Conservation (phyloP, 176 grass and related monocot genomes). For the Zoysia pacifica region DNA sequence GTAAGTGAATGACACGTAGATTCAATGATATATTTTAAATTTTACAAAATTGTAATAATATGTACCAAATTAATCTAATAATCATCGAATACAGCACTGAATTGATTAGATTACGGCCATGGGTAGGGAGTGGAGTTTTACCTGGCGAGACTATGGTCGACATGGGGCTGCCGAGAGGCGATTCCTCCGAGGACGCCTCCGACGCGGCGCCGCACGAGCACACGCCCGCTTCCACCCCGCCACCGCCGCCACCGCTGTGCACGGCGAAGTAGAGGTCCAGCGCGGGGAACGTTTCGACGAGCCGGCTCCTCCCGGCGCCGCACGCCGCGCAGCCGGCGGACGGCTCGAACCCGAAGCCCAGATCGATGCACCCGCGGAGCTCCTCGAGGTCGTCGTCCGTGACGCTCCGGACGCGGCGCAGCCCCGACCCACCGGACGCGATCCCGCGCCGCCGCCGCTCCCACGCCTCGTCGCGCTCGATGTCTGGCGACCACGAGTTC, state of each 20-base stretch:
- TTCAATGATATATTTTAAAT: too few species aligned
- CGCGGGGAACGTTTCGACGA: slow-evolving; percentile 63
- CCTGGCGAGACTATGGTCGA: slow-evolving; percentile 61
- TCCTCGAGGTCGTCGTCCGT: slow-evolving; percentile 81
- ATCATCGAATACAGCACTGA: neutral
- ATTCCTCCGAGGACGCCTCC: slow-evolving; percentile 64
- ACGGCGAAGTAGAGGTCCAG: slow-evolving; percentile 72
- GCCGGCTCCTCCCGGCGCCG: slow-evolving; percentile 47
- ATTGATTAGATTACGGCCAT: too few species aligned
- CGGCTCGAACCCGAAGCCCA: slow-evolving; percentile 70
- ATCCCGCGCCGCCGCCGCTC: slow-evolving; percentile 59
- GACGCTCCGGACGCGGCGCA: slow-evolving; percentile 55
- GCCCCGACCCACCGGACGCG: slow-evolving; percentile 11
- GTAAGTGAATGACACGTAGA: too few species aligned
- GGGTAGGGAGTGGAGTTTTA: neutral
- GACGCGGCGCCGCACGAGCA: slow-evolving; percentile 48
- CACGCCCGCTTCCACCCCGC: neutral
- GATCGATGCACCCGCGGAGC: slow-evolving; percentile 83
- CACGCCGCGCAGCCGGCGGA: slow-evolving; percentile 40
- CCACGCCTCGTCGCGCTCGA: slow-evolving; percentile 79
- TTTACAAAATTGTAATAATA: too few species aligned
- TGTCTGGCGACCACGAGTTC: slow-evolving; percentile 84
- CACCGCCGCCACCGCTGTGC: neutral
- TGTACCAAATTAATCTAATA: too few species aligned
- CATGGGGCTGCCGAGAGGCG: slow-evolving; percentile 63